phyloP scores from a whole-genome alignment of 768 basidiomycete genomes.

The Pulveroboletus sp. region DNA sequence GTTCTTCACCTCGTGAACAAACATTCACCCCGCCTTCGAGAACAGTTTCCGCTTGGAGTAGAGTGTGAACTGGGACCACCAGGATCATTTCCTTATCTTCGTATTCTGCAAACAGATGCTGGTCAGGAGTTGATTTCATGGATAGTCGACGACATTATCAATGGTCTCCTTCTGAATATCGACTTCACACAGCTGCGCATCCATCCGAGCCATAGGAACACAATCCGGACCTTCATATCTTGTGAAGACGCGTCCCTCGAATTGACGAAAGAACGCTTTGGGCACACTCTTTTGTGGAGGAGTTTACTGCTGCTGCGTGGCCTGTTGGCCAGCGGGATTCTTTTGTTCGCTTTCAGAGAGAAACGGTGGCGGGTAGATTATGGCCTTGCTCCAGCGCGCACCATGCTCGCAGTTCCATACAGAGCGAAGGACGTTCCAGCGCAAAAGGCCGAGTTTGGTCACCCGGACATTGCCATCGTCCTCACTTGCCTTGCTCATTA shows the following conservation, averaged over 20 bases:
- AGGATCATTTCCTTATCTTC: conserved; percentile 10
- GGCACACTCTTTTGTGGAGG: conserved; percentile 6
- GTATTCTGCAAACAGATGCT: conserved; percentile 10
- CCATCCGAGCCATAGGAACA: background rate
- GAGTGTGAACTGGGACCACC: conserved; percentile 5
- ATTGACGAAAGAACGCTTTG: too few species aligned
- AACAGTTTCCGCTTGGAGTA: background rate
- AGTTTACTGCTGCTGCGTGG: conserved; percentile 31
- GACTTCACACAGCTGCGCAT: background rate
- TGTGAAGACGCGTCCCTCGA: too few species aligned
- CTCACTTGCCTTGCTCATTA: conserved; percentile 18
- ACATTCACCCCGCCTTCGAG: conserved; percentile 1
- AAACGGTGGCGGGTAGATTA: conserved; percentile 28
- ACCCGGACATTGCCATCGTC: conserved; percentile 23
- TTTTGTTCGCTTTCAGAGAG: conserved; percentile 19
- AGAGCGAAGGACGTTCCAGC: conserved; percentile 27
- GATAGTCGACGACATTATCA: conserved; percentile 7
- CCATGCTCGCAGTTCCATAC: conserved; percentile 27
- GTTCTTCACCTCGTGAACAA: conserved; percentile 19
- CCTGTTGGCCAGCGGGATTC: conserved; percentile 23
- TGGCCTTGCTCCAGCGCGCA: conserved; percentile 5
- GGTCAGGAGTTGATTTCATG: conserved; percentile 4
- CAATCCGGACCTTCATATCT: conserved; percentile 15
- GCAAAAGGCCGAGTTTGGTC: conserved; percentile 23
- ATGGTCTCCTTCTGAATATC: conserved; percentile 5